Evolutionary conservation across 345 rosid species (phyloP).

Genomic region (Psidium friedrichsthalianum): DNA sequence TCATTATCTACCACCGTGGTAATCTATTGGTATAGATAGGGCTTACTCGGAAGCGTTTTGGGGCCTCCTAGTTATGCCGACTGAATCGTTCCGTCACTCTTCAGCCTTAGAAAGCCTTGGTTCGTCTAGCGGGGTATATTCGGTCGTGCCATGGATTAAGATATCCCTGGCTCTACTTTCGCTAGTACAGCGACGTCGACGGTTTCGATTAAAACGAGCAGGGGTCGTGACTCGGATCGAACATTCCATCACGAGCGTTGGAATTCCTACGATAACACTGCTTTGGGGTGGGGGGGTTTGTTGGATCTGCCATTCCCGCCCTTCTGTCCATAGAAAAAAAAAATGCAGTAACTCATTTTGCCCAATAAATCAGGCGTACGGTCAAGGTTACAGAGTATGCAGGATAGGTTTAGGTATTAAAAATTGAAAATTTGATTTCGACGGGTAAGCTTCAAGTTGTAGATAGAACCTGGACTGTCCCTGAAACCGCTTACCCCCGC

Average conservation of each 20-base stretch:
- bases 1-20: neutral
- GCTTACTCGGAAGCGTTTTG: neutral
- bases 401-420: too few relatives aligned
- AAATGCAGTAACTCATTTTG: neutral
- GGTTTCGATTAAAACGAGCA: neutral
- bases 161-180: neutral
- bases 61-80: neutral
- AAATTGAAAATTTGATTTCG: too few relatives aligned
- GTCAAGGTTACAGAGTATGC: too few relatives aligned
- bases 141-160: neutral
- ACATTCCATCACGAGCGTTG: neutral
- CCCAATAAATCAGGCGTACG: neutral
- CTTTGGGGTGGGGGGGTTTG: neutral
- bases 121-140: neutral
- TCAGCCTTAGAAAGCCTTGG: rapidly evolving
- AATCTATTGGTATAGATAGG: rapidly evolving
- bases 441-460: too few relatives aligned
- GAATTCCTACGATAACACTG: neutral
- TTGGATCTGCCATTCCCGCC: neutral
- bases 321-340: neutral
- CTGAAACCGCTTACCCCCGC: too few relatives aligned
- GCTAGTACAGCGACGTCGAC: too few relatives aligned
- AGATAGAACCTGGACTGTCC: too few relatives aligned
- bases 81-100: rapidly evolving
- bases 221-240: neutral